Base-by-base conservation (phyloP, 768 basidiomycete species). In the Pleurotus eryngii region DNA sequence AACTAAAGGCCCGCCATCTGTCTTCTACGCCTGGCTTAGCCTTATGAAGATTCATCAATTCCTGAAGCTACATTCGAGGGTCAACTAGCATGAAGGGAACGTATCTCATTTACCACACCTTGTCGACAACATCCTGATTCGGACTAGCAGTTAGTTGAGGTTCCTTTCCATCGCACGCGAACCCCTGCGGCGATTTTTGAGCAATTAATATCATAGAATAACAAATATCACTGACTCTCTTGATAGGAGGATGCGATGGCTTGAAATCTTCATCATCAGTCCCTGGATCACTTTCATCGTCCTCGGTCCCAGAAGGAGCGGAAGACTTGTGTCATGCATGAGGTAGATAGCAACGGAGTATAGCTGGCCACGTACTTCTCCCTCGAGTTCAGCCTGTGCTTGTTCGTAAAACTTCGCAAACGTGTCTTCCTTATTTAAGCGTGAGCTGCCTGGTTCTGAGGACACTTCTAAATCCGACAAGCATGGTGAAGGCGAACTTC, bases 101-200 rank as follows among this genome's bases (percentile, higher is more conserved):
- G 27, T 57, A 24, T 59, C 48, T 35, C 24, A 49, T 43, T 15
- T 22, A 24, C 12, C 38, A n/a, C 65, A 84, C 90, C 78, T 89
- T 90, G 64, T 87, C 85, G 30, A 90, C 77, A 47, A 93, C 80
- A 62, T 86, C 81, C 66, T 91, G 86, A 64, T 93, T 93, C 3
- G 75, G 74, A 57, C 82, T 84, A 3, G 65, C 64, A 1, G 55
- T 63, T 57, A 64, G 46, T 46, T 65, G 68, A 1, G 58, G 64
- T 24, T 74, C 73, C 61, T 79, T 81, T 14, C 71, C 70, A 60
- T 92, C 88, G 65, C 87, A 89, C 12, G 82, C 72, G 70, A 82
- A 92, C n/a, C 82, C 83, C 86, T 90, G 51, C 49, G 27, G 43
- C 27, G 43, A 37, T n/a, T 11, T 26, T 20, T 37, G 12, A 42